Evolutionary conservation across 805 yeast species (phyloP).

Genomic region (Spathaspora passalidarum): DNA sequence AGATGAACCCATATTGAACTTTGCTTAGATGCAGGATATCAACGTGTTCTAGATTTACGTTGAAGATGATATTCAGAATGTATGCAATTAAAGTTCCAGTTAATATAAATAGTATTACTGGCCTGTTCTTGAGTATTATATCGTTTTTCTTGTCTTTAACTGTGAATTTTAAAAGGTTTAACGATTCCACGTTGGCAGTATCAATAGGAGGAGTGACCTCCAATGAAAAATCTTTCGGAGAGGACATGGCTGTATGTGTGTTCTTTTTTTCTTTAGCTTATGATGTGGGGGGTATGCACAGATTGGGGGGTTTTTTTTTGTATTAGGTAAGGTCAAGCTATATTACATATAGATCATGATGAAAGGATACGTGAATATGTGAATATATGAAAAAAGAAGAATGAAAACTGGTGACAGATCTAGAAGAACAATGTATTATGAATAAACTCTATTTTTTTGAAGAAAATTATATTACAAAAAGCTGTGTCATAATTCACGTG

Average conservation of each 20-base stretch:
- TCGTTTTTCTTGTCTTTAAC: slow-evolving; percentile 10
- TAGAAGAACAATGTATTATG: too few species aligned
- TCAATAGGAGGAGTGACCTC: slow-evolving; percentile 22
- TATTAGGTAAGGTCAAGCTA: not conserved
- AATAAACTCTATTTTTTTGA: not conserved
- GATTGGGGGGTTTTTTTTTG: not conserved
- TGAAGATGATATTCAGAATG: not conserved
- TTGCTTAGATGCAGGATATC: not conserved
- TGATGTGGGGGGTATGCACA: not conserved
- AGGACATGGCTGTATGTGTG: slow-evolving; percentile 20
- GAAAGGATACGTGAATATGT: not conserved
- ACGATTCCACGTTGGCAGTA: slow-evolving; percentile 5
- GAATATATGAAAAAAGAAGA: not conserved
- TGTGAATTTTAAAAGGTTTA: slow-evolving; percentile 17
- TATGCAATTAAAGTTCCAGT: slow-evolving; percentile 3
- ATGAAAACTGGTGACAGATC: not conserved
- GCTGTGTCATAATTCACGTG: not conserved
- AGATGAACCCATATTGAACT: not conserved
- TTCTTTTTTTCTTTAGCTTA: not conserved
- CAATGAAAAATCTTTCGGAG: slow-evolving; percentile 26
- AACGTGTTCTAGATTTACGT: not conserved
- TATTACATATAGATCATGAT: slow-evolving; percentile 12
- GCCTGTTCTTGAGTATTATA: slow-evolving; percentile 6
- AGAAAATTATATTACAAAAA: not conserved
- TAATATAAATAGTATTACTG: slow-evolving; percentile 5